Percentiles rank a stretch among this genome's conserved stretches.
Conservation (phyloP, 1,284 basidiomycete species). For the Grifola frondosa region DNA sequence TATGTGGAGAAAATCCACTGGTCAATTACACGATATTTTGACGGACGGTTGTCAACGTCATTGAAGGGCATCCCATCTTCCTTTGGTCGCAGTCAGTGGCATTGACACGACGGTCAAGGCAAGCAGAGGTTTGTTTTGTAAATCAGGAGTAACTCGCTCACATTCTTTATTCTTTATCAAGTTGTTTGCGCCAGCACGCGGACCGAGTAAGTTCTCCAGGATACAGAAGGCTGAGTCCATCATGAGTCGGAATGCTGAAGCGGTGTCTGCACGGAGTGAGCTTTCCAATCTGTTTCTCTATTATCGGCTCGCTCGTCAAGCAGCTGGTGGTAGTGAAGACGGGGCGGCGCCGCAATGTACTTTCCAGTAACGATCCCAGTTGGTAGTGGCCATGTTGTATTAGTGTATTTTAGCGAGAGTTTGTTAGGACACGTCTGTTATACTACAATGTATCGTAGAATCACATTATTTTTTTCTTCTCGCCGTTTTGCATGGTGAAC, state of each 20-base stretch:
- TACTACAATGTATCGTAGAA: no score
- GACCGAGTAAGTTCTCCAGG: slow-evolving; percentile 50
- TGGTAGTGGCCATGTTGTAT: neutral
- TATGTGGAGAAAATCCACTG: slow-evolving; percentile 77
- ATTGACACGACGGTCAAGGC: slow-evolving; percentile 91
- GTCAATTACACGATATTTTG: slow-evolving; percentile 70
- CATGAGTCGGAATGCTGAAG: slow-evolving; percentile 48
- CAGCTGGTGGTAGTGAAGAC: slow-evolving; percentile 17
- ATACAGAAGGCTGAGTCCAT: slow-evolving; percentile 53
- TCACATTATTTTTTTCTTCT: no score
- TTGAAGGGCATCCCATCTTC: slow-evolving; percentile 83
- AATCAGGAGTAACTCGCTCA: slow-evolving; percentile 2
- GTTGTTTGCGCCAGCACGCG: slow-evolving; percentile 69
- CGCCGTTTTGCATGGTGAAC: no score
- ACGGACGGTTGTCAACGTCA: slow-evolving; percentile 80
- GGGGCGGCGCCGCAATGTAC: slow-evolving; percentile 20
- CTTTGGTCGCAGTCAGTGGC: slow-evolving; percentile 83
- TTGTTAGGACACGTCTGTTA: no score
- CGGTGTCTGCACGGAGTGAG: slow-evolving; percentile 29
- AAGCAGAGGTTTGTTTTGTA: slow-evolving; percentile 15
- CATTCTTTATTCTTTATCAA: slow-evolving; percentile 29
- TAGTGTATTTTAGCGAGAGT: no score
- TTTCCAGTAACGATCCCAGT: slow-evolving; percentile 26
- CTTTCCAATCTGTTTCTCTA: slow-evolving; percentile 36
- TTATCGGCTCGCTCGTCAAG: slow-evolving; percentile 32